A percentile compares a stretch with the other conserved stretches of the same genome.
phyloP scores from a whole-genome alignment of 495 filamentous ascomycete genomes.

The Aspergillus taichungensis region DNA sequence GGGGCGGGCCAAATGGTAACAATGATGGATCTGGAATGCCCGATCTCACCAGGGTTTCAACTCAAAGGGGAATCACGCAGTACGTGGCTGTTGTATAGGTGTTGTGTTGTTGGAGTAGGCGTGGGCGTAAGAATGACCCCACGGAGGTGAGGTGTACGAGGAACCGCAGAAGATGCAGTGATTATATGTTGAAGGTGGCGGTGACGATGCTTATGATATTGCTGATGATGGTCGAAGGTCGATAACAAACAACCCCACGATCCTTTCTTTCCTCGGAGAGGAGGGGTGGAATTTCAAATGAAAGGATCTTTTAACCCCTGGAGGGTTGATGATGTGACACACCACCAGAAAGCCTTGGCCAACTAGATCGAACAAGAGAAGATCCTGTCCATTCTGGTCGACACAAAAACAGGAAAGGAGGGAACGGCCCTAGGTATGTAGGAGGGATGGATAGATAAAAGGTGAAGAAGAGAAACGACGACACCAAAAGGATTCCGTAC shows the following conservation, averaged over 20 bases:
- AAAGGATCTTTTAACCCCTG: constrained; percentile 2
- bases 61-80: background rate
- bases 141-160: too few relatives aligned
- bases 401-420: constrained; percentile 5
- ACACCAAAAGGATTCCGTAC: too few relatives aligned
- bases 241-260: background rate
- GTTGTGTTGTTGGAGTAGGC: background rate
- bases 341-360: constrained; percentile 8
- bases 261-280: background rate
- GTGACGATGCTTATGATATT: background rate
- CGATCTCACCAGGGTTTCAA: constrained; percentile 2
- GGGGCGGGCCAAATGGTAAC: too few relatives aligned
- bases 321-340: constrained; percentile 5
- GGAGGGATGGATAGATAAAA: too few relatives aligned
- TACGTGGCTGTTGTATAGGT: background rate
- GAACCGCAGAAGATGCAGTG: too few relatives aligned
- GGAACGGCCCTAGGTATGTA: background rate
- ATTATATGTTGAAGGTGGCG: too few relatives aligned
- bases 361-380: constrained; percentile 6
- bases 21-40: constrained; percentile 3
- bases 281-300: background rate
- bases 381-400: constrained; percentile 10
- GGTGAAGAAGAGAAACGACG: too few relatives aligned
- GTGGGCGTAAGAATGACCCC: too few relatives aligned
- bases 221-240: background rate